phyloP scores from a whole-genome alignment of 345 rosid species.

The Erucastrum elatum region DNA sequence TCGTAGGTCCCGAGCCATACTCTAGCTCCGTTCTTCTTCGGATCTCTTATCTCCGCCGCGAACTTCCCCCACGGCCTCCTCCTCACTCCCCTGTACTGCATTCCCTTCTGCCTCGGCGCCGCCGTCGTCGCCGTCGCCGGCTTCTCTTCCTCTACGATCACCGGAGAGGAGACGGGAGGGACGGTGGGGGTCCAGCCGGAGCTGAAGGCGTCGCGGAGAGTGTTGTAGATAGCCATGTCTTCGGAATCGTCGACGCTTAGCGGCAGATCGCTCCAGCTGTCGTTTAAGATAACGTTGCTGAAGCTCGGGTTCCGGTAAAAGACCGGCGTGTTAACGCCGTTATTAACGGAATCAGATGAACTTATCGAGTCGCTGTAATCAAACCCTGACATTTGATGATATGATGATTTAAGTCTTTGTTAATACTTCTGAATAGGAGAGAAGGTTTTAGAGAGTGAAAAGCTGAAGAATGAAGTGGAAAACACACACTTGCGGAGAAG shows the following conservation, averaged over 20 bases:
- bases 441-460: constrained; percentile 1
- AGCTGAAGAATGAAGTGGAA: constrained; percentile 18
- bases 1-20: constrained; percentile 73
- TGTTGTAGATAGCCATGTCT: constrained; percentile 57
- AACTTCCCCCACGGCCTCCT: constrained; percentile 72
- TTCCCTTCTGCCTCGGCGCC: constrained; percentile 32
- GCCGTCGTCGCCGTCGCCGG: neutral
- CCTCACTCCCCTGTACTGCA: constrained; percentile 50
- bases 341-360: constrained; percentile 16
- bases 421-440: constrained; percentile 15
- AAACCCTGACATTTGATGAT: constrained; percentile 29
- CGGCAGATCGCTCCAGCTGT: constrained; percentile 51
- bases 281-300: constrained; percentile 42
- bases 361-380: constrained; percentile 15
- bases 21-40: constrained; percentile 63
- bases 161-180: neutral
- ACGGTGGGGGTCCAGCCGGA: constrained; percentile 52
- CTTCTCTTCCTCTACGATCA: neutral
- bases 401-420: neutral
- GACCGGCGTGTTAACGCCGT: constrained; percentile 25
- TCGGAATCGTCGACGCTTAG: constrained; percentile 57
- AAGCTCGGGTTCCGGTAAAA: constrained; percentile 36
- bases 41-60: constrained; percentile 72
- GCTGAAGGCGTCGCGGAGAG: constrained; percentile 53
- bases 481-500: neutral